Percentiles rank a stretch among this genome's conserved stretches.
phyloP scores from a whole-genome alignment of 192 early-diverging fungal genomes.

The Coemansia sp. region DNA sequence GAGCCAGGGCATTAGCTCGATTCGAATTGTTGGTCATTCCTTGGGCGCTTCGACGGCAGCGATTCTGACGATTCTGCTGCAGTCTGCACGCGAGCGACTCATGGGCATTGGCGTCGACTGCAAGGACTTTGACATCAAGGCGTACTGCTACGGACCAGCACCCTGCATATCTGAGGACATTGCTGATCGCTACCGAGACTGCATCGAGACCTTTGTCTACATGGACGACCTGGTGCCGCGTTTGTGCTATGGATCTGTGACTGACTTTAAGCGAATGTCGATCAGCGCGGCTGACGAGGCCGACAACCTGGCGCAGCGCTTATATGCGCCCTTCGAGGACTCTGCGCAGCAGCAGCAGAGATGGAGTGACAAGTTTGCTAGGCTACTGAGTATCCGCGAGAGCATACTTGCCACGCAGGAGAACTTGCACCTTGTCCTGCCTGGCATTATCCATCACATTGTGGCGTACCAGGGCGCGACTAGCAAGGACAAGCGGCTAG shows the following conservation, averaged over 20 bases:
- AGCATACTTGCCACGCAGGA: conserved; percentile 39
- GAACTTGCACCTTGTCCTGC: conserved; percentile 51
- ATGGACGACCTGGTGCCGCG: conserved; percentile 67
- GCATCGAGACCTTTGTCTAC: conserved; percentile 65
- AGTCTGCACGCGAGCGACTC: conserved; percentile 54
- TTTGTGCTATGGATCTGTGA: conserved; percentile 66
- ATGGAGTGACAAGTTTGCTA: conserved; percentile 46
- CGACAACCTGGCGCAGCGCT: conserved; percentile 53
- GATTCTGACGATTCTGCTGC: conserved; percentile 72
- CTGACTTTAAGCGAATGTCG: conserved; percentile 64
- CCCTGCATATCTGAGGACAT: conserved; percentile 60
- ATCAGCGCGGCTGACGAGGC: conserved; percentile 60
- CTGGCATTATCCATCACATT: conserved; percentile 51
- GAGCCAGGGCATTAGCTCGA: conserved; percentile 50
- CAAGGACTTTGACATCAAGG: conserved; percentile 31
- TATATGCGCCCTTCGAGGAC: conserved; percentile 51
- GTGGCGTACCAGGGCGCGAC: conserved; percentile 30
- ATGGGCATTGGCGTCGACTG: conserved; percentile 35
- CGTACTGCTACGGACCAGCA: conserved; percentile 62
- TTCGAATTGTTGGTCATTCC: conserved; percentile 77
- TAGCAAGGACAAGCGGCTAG: conserved; percentile 19
- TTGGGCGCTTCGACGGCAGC: conserved; percentile 73
- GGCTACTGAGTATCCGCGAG: conserved; percentile 41
- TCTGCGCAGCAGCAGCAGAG: conserved; percentile 40
- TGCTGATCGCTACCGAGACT: conserved; percentile 57